These are phyloP conservation scores for Parmelia sp. DNA, from an alignment of 495 filamentous ascomycete species.

Conservation along the genomic window DNA sequence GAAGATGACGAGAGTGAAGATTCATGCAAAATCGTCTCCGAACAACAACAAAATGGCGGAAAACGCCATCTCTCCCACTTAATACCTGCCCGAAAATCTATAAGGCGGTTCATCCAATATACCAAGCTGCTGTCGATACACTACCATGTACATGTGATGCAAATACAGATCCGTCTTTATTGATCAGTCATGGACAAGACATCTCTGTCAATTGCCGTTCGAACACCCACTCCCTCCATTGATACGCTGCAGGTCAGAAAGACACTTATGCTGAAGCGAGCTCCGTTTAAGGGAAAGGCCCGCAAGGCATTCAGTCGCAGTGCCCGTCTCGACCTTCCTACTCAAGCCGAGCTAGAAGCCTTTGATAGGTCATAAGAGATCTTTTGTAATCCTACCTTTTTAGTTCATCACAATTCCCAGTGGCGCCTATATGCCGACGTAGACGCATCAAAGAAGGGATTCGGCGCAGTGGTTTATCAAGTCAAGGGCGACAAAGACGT, in stretches of 20 bases:
- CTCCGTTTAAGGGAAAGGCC: not conserved
- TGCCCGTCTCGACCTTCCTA: not conserved
- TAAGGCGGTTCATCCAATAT: too few relatives aligned
- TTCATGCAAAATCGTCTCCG: too few relatives aligned
- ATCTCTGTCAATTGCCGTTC: not conserved
- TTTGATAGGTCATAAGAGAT: not conserved
- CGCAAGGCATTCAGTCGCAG: not conserved
- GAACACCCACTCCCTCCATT: too few relatives aligned
- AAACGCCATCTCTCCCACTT: too few relatives aligned
- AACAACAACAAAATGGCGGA: too few relatives aligned
- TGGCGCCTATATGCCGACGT: not conserved
- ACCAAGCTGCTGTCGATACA: too few relatives aligned
- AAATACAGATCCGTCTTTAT: too few relatives aligned
- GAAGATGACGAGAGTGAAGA: too few relatives aligned
- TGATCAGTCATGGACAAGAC: too few relatives aligned
- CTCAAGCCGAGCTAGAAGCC: not conserved
- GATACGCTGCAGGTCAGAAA: slow-evolving; percentile 1
- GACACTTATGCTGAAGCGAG: not conserved
- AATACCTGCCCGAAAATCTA: too few relatives aligned
- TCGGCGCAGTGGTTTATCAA: slow-evolving; percentile 9
- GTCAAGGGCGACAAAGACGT: slow-evolving; percentile 1
- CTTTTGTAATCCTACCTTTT: not conserved
- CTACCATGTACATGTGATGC: too few relatives aligned
- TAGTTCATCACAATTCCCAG: not conserved
- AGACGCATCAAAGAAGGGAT: slow-evolving; percentile 11